Evolutionary conservation across 768 basidiomycete genomes (phyloP).

Genomic region (Asterophora lycoperdoides): DNA sequence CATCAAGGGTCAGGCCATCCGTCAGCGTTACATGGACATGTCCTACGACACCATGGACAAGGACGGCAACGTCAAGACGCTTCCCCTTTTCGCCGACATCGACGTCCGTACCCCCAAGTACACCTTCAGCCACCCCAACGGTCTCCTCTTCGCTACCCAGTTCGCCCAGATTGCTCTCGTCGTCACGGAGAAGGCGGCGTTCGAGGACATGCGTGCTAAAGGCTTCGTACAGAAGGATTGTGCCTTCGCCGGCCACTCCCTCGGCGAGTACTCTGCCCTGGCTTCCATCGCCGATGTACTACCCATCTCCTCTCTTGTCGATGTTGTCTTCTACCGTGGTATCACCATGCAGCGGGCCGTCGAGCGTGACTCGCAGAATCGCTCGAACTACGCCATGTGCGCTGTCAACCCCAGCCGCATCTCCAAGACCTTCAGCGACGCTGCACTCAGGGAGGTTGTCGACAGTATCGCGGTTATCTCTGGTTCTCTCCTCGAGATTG

Average conservation of each 20-base stretch:
- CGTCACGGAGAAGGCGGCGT: conserved; percentile 96
- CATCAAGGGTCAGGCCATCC: conserved; percentile 97
- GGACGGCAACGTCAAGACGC: conserved; percentile 92
- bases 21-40: conserved; percentile 99
- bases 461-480: conserved; percentile 79
- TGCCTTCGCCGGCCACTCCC: conserved; percentile 95
- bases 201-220: conserved; percentile 96
- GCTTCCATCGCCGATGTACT: conserved; percentile 97
- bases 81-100: conserved; percentile 95
- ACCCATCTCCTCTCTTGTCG: conserved; percentile 90
- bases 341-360: conserved; percentile 99
- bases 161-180: conserved; percentile 98
- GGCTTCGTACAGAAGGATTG: conserved; percentile 91
- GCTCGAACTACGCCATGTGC: conserved; percentile 98
- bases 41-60: conserved; percentile 96
- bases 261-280: conserved; percentile 97
- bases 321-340: conserved; percentile 99
- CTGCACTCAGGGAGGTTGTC: conserved; percentile 95
- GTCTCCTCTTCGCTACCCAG: conserved; percentile 95
- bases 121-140: conserved; percentile 96
- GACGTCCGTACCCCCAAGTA: conserved; percentile 92
- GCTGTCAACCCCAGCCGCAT: conserved; percentile 98
- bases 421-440: conserved; percentile 90
- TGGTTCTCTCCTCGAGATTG: conserved; percentile 88
- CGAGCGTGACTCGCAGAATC: conserved; percentile 87